Conservation (phyloP, 2,329 filamentous ascomycete genomes). For the Penicillium sp. region DNA sequence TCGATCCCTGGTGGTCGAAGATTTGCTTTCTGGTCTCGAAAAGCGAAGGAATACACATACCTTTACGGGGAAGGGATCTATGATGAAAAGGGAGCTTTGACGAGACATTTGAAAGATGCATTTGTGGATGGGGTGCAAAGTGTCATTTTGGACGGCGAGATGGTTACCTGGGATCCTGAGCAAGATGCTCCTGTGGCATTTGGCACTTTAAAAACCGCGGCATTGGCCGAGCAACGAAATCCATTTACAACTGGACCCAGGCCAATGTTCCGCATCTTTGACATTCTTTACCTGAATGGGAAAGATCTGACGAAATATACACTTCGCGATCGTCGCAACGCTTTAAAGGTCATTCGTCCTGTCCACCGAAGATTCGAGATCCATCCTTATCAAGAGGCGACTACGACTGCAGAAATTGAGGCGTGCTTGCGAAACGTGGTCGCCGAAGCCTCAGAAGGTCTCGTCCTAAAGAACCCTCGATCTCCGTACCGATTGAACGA, state of each 20-base stretch:
- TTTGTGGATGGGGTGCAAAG: constrained; percentile 77
- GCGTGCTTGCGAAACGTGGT: constrained; percentile 76
- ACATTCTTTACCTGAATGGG: constrained; percentile 86
- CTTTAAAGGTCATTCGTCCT: constrained; percentile 68
- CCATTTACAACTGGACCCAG: constrained; percentile 64
- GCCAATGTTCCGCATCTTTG: constrained; percentile 82
- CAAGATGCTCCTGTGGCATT: constrained; percentile 83
- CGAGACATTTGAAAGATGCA: constrained; percentile 72
- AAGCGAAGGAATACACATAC: constrained; percentile 94
- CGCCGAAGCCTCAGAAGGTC: constrained; percentile 80
- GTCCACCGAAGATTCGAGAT: constrained; percentile 78
- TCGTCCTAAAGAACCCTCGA: constrained; percentile 89
- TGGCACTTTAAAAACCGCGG: constrained; percentile 89
- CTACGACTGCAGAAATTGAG: constrained; percentile 70
- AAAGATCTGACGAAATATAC: constrained; percentile 76
- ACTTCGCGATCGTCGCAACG: constrained; percentile 73
- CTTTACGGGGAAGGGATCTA: constrained; percentile 78
- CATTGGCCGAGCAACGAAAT: constrained; percentile 73
- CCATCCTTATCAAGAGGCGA: constrained; percentile 68
- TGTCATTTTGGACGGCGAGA: constrained; percentile 92
- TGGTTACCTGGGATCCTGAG: constrained; percentile 95
- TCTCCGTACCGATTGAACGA: constrained; percentile 84
- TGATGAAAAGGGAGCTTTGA: constrained; percentile 74
- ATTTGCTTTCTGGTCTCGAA: constrained; percentile 92
- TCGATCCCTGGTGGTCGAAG: constrained; percentile 64